Conservation (phyloP, 495 filamentous ascomycete species). For the Hyaloscypha hepaticicola region DNA sequence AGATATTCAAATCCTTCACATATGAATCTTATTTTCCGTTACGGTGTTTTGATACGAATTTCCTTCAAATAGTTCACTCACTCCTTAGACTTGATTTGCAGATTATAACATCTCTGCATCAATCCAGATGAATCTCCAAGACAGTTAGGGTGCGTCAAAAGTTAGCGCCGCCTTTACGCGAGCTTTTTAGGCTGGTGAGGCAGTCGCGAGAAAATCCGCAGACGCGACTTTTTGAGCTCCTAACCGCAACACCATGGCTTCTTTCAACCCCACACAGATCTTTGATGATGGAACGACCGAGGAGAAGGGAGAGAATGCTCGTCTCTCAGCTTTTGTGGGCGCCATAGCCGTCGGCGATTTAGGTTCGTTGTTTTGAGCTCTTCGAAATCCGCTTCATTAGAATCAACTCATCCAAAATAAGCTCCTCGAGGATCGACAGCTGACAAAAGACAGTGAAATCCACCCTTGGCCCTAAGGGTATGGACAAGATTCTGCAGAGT, state of each 20-base stretch:
- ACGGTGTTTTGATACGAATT: too few relatives aligned
- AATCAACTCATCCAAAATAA: too few relatives aligned
- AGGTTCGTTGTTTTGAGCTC: conserved; percentile 8
- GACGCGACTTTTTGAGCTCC: conserved; percentile 12
- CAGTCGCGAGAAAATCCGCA: conserved; percentile 7
- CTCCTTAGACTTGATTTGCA: not conserved
- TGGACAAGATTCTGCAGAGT: conserved; percentile 99
- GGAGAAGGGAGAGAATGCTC: conserved; percentile 99
- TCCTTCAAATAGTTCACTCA: not conserved
- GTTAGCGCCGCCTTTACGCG: not conserved
- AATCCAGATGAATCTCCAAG: not conserved
- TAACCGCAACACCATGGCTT: conserved; percentile 39
- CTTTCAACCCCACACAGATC: conserved; percentile 91
- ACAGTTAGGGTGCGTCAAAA: not conserved
- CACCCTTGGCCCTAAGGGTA: conserved; percentile 94
- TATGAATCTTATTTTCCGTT: not conserved
- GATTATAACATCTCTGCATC: not conserved
- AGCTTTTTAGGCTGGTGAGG: not conserved
- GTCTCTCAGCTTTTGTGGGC: conserved; percentile 93
- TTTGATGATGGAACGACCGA: conserved; percentile 96
- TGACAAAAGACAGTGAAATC: conserved; percentile 72
- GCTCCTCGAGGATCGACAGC: conserved; percentile 5
- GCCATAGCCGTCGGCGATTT: conserved; percentile 93
- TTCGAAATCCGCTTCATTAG: too few relatives aligned
- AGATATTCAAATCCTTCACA: not conserved